phyloP scores from a whole-genome alignment of 306 rosid species.

The Pterocarpus santalinus region DNA sequence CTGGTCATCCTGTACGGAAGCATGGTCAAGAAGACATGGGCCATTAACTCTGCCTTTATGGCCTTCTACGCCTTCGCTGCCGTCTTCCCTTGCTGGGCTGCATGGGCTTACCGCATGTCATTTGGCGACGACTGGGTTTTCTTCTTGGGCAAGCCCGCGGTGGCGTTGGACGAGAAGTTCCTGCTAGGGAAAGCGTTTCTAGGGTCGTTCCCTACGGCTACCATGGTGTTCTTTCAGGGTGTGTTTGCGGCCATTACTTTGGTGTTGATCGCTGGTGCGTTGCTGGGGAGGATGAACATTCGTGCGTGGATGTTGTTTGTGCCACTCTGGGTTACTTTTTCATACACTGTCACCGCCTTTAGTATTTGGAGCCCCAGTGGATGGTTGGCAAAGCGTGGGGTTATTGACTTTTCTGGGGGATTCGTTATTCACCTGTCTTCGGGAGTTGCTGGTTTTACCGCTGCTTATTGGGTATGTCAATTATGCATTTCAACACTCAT shows the following conservation, averaged over 20 bases:
- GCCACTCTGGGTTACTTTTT: constrained; percentile 61
- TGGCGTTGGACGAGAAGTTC: constrained; percentile 56
- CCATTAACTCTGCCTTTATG: constrained; percentile 65
- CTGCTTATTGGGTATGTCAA: constrained; percentile 54
- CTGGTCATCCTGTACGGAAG: constrained; percentile 61
- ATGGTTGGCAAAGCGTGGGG: constrained; percentile 57
- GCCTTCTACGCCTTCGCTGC: constrained; percentile 61
- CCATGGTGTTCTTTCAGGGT: constrained; percentile 62
- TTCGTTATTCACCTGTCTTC: constrained; percentile 61
- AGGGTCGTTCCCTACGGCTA: constrained; percentile 59
- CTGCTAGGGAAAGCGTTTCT: constrained; percentile 53
- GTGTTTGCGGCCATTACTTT: constrained; percentile 60
- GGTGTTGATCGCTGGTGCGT: constrained; percentile 59
- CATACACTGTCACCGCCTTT: constrained; percentile 55
- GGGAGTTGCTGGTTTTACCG: constrained; percentile 64
- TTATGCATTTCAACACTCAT: too few species aligned
- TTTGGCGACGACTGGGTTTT: constrained; percentile 50
- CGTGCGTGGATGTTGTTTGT: constrained; percentile 68
- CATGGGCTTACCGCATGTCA: constrained; percentile 61
- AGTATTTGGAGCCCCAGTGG: constrained; percentile 66
- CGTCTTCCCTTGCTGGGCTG: constrained; percentile 58
- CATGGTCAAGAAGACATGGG: constrained; percentile 58
- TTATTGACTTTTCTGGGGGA: constrained; percentile 65
- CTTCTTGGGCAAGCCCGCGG: constrained; percentile 55
- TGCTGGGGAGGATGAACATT: constrained; percentile 65